phyloP scores from a whole-genome alignment of 805 yeast genomes.

The Wickerhamiella kurtzmanii region DNA sequence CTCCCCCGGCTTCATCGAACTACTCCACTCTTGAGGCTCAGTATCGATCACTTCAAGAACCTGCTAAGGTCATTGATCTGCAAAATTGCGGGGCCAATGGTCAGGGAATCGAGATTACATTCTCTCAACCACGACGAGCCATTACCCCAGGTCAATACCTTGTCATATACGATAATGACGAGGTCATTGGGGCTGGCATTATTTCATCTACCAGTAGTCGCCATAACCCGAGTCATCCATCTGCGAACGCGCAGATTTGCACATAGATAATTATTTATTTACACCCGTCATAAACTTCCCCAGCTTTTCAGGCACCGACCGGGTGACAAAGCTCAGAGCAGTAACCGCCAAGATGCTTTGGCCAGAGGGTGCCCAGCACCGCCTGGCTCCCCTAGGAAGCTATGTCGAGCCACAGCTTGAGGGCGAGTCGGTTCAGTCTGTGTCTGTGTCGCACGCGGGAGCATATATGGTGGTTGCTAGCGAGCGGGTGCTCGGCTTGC shows the following conservation, averaged over 20 bases:
- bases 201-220: slow-evolving; percentile 3
- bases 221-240: not conserved
- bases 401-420: slow-evolving; percentile 10
- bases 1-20: slow-evolving; percentile 11
- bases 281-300: not conserved
- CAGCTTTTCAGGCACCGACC: not conserved
- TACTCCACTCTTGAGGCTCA: slow-evolving; percentile 36
- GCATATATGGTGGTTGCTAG: slow-evolving; percentile 16
- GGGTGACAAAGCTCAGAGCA: not conserved
- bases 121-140: slow-evolving; percentile 44
- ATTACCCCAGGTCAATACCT: slow-evolving; percentile 84
- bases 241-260: not conserved
- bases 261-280: not conserved
- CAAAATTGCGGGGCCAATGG: slow-evolving; percentile 9
- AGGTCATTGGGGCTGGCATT: slow-evolving; percentile 45
- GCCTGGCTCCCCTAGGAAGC: slow-evolving; percentile 12
- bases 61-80: slow-evolving; percentile 29
- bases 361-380: slow-evolving; percentile 20
- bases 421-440: slow-evolving; percentile 10
- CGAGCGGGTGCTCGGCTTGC: slow-evolving; percentile 12
- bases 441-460: slow-evolving; percentile 17
- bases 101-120: slow-evolving; percentile 25
- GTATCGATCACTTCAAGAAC: slow-evolving; percentile 59
- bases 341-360: slow-evolving; percentile 19
- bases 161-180: slow-evolving; percentile 53